Evolutionary conservation across 2,329 filamentous ascomycete species (phyloP), one percentile per base, ranked within the genome.

Genomic region (Fusarium sp.): DNA sequence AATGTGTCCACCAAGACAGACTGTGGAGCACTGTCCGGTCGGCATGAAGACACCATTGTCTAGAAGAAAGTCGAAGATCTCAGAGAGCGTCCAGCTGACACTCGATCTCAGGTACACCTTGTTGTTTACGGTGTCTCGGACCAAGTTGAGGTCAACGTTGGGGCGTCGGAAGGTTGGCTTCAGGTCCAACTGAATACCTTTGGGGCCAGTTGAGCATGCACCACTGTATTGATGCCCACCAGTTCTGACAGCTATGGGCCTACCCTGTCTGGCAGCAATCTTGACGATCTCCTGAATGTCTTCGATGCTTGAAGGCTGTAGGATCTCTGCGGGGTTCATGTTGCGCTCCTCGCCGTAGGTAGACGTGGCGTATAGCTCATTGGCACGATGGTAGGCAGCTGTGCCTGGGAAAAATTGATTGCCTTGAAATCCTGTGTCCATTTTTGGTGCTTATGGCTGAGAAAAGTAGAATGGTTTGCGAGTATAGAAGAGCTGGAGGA

Each of bases 221-320:
- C 79, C 80, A 45, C 77, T 79, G 61, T 82, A 82, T 61, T 81
- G 79, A 55, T 82, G 80, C 3, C 80, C 79, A 1, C 80, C 79
- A 1, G 73, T 80, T 57, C 74, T 77, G 52, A 82, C 74, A 5
- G 80, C 77, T 1, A 82, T 72, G 1, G 77, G 73, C 14, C 78
- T 70, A 2, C 74, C 74, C 45, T 75, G 71, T 7, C 71, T 61
- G 27, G 70, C 73, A 4, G 80, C 79, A 49, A 77, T 78, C 27
- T 73, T 73, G 9, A 82, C 60, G 0, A 75, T 69, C 3, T 62
- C 46, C 5, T 70, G 65, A 29, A 82, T 79, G 27, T 82, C 80
- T 13, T 78, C 69, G 14, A 78, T 74, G 36, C 70, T 71, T 13
- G 72, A 73, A 4, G 79, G 79, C 36, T 77, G 74, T 1, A 81